phyloP scores from a whole-genome alignment of 306 rosid genomes.

The Astragalus glycyphyllos region DNA sequence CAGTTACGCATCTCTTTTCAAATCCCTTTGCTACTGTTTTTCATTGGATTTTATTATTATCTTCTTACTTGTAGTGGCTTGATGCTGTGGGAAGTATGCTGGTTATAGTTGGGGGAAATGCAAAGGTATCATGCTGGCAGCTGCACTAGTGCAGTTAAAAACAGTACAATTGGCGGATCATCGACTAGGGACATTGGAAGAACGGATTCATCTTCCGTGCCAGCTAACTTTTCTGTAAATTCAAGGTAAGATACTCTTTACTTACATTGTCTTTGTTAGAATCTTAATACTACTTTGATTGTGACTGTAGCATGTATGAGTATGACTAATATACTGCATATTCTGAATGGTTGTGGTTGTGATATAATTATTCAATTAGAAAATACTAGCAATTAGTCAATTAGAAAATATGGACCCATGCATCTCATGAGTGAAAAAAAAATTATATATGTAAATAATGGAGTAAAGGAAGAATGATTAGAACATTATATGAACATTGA shows the following conservation, averaged over 20 bases:
- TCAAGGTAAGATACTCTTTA: conserved; percentile 62
- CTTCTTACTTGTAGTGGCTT: conserved; percentile 53
- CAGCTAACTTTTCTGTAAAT: conserved; percentile 67
- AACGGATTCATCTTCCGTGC: conserved; percentile 78
- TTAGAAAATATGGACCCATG: too few relatives aligned
- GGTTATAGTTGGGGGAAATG: conserved; percentile 88
- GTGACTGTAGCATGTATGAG: conserved; percentile 3
- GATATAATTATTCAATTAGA: too few relatives aligned
- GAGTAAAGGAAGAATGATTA: too few relatives aligned
- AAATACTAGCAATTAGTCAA: too few relatives aligned
- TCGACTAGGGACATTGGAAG: conserved; percentile 85
- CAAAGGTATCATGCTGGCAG: conserved; percentile 82
- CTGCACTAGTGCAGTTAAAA: conserved; percentile 97
- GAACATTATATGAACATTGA: too few relatives aligned
- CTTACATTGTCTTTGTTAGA: neutral
- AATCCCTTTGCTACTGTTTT: conserved; percentile 32
- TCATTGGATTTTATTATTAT: conserved; percentile 8
- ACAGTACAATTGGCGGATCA: conserved; percentile 73
- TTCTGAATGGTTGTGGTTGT: conserved; percentile 19
- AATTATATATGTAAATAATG: too few relatives aligned
- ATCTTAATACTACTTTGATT: neutral
- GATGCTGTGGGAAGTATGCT: conserved; percentile 92
- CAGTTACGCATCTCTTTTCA: neutral
- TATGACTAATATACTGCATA: neutral
- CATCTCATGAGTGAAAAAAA: too few relatives aligned